phyloP scores from a whole-genome alignment of 202 grass and related monocot species.

The Digitaria exilis region DNA sequence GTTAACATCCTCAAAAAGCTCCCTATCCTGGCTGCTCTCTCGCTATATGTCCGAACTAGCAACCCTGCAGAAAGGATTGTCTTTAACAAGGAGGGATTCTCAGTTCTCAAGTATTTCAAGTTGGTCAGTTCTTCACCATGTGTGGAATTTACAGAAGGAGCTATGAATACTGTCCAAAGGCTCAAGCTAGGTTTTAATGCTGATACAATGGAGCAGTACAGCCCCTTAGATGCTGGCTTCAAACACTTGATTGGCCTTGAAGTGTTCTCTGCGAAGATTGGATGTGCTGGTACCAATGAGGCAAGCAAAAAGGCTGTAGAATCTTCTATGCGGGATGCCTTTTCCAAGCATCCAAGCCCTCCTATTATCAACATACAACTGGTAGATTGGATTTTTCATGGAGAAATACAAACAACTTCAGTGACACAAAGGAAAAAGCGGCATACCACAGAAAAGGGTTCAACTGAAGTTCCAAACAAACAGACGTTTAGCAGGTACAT shows the following conservation, averaged over 20 bases:
- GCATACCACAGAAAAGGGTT: no score
- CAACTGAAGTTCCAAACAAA: no score
- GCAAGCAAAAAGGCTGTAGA: not conserved
- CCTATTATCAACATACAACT: not conserved
- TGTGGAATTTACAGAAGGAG: not conserved
- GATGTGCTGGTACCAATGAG: not conserved
- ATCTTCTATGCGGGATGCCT: not conserved
- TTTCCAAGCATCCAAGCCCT: not conserved
- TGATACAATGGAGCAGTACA: not conserved
- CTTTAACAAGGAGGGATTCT: not conserved
- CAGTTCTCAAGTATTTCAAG: slow-evolving; percentile 12
- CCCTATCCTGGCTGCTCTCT: not conserved
- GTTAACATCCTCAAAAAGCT: not conserved
- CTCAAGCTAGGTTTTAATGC: not conserved
- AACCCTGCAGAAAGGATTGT: not conserved
- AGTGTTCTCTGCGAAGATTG: not conserved
- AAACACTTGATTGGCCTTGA: slow-evolving; percentile 9
- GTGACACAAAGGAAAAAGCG: no score
- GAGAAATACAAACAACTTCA: no score
- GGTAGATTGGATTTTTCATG: not conserved
- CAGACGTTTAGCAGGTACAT: no score
- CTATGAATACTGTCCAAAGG: not conserved
- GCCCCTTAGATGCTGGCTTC: not conserved
- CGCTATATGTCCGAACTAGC: not conserved
- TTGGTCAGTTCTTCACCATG: not conserved